A percentile compares a stretch with the other conserved stretches of the same genome.
Conservation (phyloP, 2,329 filamentous ascomycete genomes). For the Botrytis paeoniae region DNA sequence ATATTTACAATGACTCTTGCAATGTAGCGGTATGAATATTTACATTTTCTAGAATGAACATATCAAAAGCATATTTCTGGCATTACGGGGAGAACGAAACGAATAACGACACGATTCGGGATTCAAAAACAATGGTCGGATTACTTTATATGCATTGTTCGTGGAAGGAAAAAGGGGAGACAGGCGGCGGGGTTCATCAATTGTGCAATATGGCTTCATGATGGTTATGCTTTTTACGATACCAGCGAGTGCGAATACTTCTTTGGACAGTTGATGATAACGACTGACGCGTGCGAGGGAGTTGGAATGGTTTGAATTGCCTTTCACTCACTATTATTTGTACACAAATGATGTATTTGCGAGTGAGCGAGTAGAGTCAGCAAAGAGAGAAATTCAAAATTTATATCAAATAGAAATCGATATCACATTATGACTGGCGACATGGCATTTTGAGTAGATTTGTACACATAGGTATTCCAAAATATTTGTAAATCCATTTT, state of each 20-base stretch:
- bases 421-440: not conserved
- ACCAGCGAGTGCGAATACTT: slow-evolving; percentile 19
- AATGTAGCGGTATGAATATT: not conserved
- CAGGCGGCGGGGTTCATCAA: not conserved
- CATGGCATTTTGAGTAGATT: not conserved
- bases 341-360: slow-evolving; percentile 9
- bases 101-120: not conserved
- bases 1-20: slow-evolving; percentile 11
- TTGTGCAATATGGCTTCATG: slow-evolving; percentile 9
- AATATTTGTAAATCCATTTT: not conserved
- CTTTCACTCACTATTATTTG: not conserved
- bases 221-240: slow-evolving; percentile 20
- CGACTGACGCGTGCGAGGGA: not conserved
- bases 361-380: not conserved
- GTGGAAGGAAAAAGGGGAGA: not conserved
- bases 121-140: not conserved
- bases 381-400: not conserved
- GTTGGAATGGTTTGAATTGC: not conserved
- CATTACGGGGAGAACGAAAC: slow-evolving; percentile 14
- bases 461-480: not conserved
- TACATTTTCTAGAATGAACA: slow-evolving; percentile 2
- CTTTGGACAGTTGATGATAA: not conserved
- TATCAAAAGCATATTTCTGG: slow-evolving; percentile 14
- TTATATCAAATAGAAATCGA: not conserved
- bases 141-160: slow-evolving; percentile 10